Percentiles rank a stretch among this genome's conserved stretches.
phyloP scores from a whole-genome alignment of 495 filamentous ascomycete species.

The Podospora appendiculata region DNA sequence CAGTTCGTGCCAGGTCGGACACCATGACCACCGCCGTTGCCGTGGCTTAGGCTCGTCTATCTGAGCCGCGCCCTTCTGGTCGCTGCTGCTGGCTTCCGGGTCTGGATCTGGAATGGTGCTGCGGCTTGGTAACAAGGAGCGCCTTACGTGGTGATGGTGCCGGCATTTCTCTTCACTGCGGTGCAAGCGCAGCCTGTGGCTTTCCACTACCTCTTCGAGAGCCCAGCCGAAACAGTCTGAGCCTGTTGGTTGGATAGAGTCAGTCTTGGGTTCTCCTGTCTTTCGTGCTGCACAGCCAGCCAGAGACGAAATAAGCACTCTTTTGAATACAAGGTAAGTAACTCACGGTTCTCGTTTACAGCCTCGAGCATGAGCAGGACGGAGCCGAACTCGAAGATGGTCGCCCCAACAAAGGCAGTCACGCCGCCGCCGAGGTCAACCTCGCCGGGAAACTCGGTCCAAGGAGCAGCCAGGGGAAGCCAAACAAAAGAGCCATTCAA shows the following conservation, averaged over 20 bases:
- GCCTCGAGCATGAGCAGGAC: conserved; percentile 61
- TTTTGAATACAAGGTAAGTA: neutral
- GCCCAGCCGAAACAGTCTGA: conserved; percentile 69
- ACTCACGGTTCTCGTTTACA: conserved; percentile 52
- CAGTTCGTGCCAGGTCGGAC: conserved; percentile 50
- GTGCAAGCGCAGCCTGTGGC: conserved; percentile 19
- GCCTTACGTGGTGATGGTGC: conserved; percentile 45
- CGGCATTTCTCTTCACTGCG: conserved; percentile 28
- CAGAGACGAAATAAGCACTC: neutral
- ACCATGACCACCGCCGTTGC: conserved; percentile 47
- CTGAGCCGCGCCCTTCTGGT: neutral
- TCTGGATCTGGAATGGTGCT: neutral
- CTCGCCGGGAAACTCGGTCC: conserved; percentile 49
- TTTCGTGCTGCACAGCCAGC: neutral
- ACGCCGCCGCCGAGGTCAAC: conserved; percentile 46
- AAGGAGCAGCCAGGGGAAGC: conserved; percentile 49
- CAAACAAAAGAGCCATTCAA: conserved; percentile 64
- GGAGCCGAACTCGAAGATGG: conserved; percentile 59
- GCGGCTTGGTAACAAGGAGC: conserved; percentile 6
- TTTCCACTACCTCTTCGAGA: conserved; percentile 40
- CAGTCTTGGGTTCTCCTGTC: too few relatives aligned
- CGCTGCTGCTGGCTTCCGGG: neutral
- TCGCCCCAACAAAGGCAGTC: conserved; percentile 62
- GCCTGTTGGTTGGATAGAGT: neutral
- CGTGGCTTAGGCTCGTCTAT: too few relatives aligned